phyloP scores from a whole-genome alignment of 2,329 filamentous ascomycete genomes.

The Coleophoma crateriformis region DNA sequence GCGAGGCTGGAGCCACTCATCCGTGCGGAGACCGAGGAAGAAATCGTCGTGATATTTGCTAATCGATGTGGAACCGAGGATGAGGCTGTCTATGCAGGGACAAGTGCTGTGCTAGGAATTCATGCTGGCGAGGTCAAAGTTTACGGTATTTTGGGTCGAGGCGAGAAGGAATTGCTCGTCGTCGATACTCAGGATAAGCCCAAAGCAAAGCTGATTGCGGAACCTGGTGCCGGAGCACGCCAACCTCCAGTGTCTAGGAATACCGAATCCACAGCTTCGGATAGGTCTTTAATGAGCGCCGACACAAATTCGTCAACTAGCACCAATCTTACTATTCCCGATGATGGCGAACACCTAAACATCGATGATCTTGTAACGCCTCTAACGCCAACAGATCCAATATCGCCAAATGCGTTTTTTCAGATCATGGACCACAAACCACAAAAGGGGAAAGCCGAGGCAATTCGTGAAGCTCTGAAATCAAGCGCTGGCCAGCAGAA shows the following conservation, averaged over 20 bases:
- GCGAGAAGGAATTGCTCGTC: slow-evolving; percentile 61
- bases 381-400: no score
- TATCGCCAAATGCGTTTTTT: no score
- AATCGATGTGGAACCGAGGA: slow-evolving; percentile 67
- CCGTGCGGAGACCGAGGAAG: slow-evolving; percentile 41
- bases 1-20: slow-evolving; percentile 63
- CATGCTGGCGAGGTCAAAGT: slow-evolving; percentile 59
- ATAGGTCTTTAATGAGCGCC: no score
- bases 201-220: slow-evolving; percentile 16
- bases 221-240: not conserved
- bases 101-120: slow-evolving; percentile 65
- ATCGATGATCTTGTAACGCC: no score
- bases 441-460: no score
- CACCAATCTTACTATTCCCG: no score
- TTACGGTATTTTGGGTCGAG: slow-evolving; percentile 66
- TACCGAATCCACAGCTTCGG: no score
- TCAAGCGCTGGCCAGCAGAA: slow-evolving; percentile 5
- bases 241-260: no score
- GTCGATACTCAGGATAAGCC: slow-evolving; percentile 45
- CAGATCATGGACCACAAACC: no score
- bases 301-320: no score
- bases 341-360: no score
- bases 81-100: slow-evolving; percentile 65
- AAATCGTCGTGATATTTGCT: slow-evolving; percentile 64
- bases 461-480: not conserved